phyloP scores from a whole-genome alignment of 768 basidiomycete species.

The Hortiboletus campestris region DNA sequence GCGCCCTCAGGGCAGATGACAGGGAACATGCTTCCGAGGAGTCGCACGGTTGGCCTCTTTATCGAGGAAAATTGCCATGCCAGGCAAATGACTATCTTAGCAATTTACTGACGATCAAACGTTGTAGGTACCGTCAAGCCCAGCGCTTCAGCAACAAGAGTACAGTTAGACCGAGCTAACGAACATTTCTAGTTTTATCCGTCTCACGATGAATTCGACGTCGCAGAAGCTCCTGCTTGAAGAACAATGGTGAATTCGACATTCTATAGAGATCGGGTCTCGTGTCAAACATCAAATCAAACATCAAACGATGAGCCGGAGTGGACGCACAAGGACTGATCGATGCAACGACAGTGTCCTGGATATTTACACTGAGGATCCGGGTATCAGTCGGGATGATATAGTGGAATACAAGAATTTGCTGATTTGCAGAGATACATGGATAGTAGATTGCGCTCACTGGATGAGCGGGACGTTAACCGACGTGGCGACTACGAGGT shows the following conservation, averaged over 20 bases:
- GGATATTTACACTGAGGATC: neutral
- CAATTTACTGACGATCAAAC: constrained; percentile 6
- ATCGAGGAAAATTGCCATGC: neutral
- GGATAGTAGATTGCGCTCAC: constrained; percentile 8
- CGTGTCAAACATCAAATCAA: constrained; percentile 1
- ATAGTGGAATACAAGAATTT: constrained; percentile 16
- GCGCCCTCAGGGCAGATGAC: no score
- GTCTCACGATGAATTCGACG: neutral
- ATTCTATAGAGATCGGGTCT: constrained; percentile 1
- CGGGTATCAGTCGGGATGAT: neutral
- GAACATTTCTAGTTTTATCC: constrained; percentile 7
- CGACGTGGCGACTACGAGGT: neutral
- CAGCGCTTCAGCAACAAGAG: neutral
- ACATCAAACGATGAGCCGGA: neutral
- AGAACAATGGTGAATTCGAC: neutral
- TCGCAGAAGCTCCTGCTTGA: neutral
- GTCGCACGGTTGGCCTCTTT: neutral
- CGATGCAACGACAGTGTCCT: constrained; percentile 2
- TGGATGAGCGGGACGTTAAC: constrained; percentile 16
- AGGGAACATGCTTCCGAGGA: neutral
- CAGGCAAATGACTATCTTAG: constrained; percentile 12
- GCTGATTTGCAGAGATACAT: constrained; percentile 16
- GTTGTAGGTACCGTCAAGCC: neutral
- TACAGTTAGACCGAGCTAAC: constrained; percentile 13
- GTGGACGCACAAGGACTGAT: constrained; percentile 17